Evolutionary conservation across 2,329 filamentous ascomycete species (phyloP).

Genomic region (Pseudogymnoascus sp.): DNA sequence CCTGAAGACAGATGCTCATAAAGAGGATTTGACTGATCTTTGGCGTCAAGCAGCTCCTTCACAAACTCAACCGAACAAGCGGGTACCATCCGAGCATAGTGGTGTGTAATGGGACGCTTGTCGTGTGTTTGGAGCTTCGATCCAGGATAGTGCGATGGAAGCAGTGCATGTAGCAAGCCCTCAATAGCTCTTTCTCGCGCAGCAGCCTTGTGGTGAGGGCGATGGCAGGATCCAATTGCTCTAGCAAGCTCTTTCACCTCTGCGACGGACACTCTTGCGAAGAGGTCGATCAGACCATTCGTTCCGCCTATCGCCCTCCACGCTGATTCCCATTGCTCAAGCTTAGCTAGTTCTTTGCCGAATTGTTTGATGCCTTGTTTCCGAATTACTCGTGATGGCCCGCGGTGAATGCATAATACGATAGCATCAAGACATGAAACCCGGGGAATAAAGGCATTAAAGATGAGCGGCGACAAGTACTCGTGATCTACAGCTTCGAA

Average conservation of each 20-base stretch:
- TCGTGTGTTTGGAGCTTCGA: constrained; percentile 12
- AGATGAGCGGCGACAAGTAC: constrained; percentile 2
- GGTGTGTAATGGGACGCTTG: constrained; percentile 13
- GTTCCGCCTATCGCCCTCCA: constrained; percentile 14
- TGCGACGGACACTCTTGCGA: constrained; percentile 12
- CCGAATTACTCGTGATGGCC: constrained; percentile 9
- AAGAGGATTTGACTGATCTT: constrained; percentile 15
- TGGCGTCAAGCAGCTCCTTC: constrained; percentile 4
- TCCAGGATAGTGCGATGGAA: constrained; percentile 14
- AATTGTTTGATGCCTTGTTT: constrained; percentile 14
- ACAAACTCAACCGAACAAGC: constrained; percentile 14
- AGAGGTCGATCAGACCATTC: constrained; percentile 11
- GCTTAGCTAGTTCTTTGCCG: constrained; percentile 12
- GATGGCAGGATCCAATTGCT: constrained; percentile 12
- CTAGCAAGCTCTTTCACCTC: constrained; percentile 11
- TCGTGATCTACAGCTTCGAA: constrained; percentile 10
- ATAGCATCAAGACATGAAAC: constrained; percentile 5
- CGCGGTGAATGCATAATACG: constrained; percentile 9
- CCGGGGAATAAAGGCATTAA: constrained; percentile 12
- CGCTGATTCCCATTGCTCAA: constrained; percentile 12
- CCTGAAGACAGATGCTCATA: constrained; percentile 10
- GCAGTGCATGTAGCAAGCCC: constrained; percentile 13
- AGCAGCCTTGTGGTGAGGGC: neutral
- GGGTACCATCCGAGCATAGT: constrained; percentile 13
- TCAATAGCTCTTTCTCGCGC: constrained; percentile 14